phyloP scores from a whole-genome alignment of 306 rosid genomes.

The Inga oerstediana region DNA sequence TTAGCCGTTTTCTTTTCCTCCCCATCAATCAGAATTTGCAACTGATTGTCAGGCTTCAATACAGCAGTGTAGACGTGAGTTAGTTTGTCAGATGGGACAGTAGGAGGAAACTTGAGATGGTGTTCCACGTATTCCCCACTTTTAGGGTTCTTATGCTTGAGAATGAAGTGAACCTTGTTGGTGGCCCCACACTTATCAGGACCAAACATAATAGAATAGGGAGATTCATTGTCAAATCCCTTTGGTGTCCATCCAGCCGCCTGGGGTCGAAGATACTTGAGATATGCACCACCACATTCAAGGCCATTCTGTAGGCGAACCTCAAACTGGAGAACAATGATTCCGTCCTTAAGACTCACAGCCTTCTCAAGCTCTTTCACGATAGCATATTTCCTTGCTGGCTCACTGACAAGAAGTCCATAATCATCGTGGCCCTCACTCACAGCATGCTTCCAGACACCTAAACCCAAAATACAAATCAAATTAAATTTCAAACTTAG shows the following conservation, averaged over 20 bases:
- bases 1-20: conserved; percentile 62
- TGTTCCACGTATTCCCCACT: conserved; percentile 83
- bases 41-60: conserved; percentile 55
- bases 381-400: conserved; percentile 88
- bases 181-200: conserved; percentile 98
- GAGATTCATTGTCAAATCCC: conserved; percentile 79
- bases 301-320: conserved; percentile 89
- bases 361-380: conserved; percentile 73
- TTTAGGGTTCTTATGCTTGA: conserved; percentile 94
- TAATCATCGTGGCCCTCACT: conserved; percentile 94
- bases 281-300: conserved; percentile 98
- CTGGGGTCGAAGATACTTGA: conserved; percentile 90
- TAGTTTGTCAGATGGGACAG: conserved; percentile 87
- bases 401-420: conserved; percentile 91
- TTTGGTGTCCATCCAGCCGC: conserved; percentile 85
- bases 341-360: conserved; percentile 69
- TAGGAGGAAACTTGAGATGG: conserved; percentile 84
- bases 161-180: conserved; percentile 94
- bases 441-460: conserved; percentile 88
- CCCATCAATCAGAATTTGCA: conserved; percentile 52
- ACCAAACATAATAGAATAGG: conserved; percentile 92
- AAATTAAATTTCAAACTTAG: conserved; percentile 4
- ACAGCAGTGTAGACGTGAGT: conserved; percentile 92
- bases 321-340: conserved; percentile 88
- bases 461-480: conserved; percentile 43